Evolutionary conservation across 257 asterid genomes (phyloP), one percentile per base, ranked within the genome.

Genomic region (Solanum virginianum): DNA sequence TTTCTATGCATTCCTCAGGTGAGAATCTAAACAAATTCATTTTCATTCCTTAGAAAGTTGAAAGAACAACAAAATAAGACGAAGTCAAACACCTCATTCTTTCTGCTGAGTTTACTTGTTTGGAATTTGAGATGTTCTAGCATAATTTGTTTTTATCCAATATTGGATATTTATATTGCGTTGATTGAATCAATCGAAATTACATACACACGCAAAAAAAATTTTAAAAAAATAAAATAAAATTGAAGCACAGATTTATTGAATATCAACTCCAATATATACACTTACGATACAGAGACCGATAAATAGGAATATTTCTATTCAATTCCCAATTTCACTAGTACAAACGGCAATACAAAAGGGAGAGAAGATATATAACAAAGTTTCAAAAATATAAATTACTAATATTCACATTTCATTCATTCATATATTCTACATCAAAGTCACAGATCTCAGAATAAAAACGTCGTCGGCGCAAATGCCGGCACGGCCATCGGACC

Each of bases 401-500:
- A 6, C 71, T 81, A 11, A 39, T 83, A 83, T 83, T 83, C 85
- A 45, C 85, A 83, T 16, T 83, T 65, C 51, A 69, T 68, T 68
- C 17, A 47, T 51, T 13, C 29, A 66, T 51, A 66, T 29, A 22
- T 69, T 8, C 24, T 62, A 26, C 0, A 53, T 15, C 29, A 13
- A 10, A 51, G 20, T 69, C 53, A 2, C 65, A 81, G 18, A 55
- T 13, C 68, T 91, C 90, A 88, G 86, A 90, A 83, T 80, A 87
- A 51, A 86, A 86, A 87, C 84, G 91, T 85, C 65, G 87, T 85
- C 85, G 94, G 94, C 24, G 91, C 66, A 82, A 91, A 91, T n/a
- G 89, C 88, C 20, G 92, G 90, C 83, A 87, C 17, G 5, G 88
- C 84, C 89, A 87, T 82, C 2, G 86, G 53, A 39, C 81, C 77